Base-by-base conservation (phyloP, 2,329 filamentous ascomycete genomes). In the Chaetomium globosum region DNA sequence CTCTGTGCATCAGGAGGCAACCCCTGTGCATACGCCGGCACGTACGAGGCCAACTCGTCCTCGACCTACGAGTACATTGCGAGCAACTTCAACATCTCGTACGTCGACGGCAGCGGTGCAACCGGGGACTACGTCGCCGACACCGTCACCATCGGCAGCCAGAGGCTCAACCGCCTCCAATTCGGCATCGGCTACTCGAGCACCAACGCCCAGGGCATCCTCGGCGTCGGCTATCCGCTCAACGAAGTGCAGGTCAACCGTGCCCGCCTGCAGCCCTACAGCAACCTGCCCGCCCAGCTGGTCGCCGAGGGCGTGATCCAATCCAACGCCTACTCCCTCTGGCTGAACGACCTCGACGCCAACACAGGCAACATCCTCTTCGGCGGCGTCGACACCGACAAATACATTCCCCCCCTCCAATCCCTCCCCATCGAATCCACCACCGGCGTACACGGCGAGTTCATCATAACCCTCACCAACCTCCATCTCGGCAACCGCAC, bases 21-120 rank as follows among this genome's bases (percentile, higher is more conserved):
- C 16, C 82, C 83, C 1, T 95, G 92, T 73, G 72, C 76, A 6
- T 78, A 77, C 21, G 83, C 86, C 0, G 91, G 91, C 16, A 87
- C 87, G 1, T 96, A 93, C 76, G 75, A 78, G 52, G 83, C 90
- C 49, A 89, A 90, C 74, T 77, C 81, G 0, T 96, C 92, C 0
- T 92, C 90, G 1, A 91, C 92, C 2, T 94, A 93, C 76, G 73
- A 82, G 39, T 92, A 88, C 74, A 77, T 96, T 62, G 88, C 87
- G 68, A 87, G 85, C 73, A 82, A 87, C 66, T 97, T 97, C 80
- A 93, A 94, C 78, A 96, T 97, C 69, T 87, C 88, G 1, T 97
- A 97, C 70, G 89, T 90, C 49, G 93, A 97, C 77, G 91, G 91
- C 54, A 90, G 90, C 0, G 87, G 87, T 5, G 90, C 92, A 0